Base-by-base conservation (phyloP, 495 filamentous ascomycete genomes). In the Chaetomium cochliodes region DNA sequence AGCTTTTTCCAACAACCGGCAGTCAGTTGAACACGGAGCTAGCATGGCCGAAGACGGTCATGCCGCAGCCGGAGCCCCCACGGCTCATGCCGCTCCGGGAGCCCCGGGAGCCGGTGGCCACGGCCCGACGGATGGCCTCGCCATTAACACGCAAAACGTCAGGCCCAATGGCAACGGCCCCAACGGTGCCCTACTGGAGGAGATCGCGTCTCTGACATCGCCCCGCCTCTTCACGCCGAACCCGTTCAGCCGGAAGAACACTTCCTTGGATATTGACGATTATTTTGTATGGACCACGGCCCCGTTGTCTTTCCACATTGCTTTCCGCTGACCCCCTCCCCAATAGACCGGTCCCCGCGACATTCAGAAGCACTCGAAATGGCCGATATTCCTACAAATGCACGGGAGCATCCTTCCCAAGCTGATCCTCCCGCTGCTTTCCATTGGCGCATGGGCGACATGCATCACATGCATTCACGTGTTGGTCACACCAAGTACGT, bases 341-440 rank as follows among this genome's bases (percentile, higher is more conserved):
- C 28, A 6, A 37, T 53, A 82, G 80, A 79, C 78, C 25, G 85
- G 86, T 5, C 91, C 91, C 50, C 81, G 89, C 39, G 87, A 92
- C 71, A 81, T 90, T 39, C 80, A 88, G 33, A 84, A 84, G 58
- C 90, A 93, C 71, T 92, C 90, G 15, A 93, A 91, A 84, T 87
- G 90, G 80, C 91, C 91, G 18, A 83, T 87, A 64, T 90, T 92
- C 72, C 68, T 93, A 68, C 88, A 90, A 63, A 81, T 94, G 76
- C 89, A 91, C 73, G 91, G 91, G 53, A 91, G 88, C 69, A 88
- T 93, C 67, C 78, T 89, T 59, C 91, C 91, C 20, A 87, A 88
- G 70, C 87, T 94, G 88, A 87, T 93, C 39, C 61, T 94, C 3
- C 91, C 92, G 0, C 75, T 94, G 8, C 18, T 87, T 25, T 80